These are phyloP conservation scores for Akebia trifoliata DNA, from an alignment of 164 flowering plant species.

Conservation along the genomic window DNA sequence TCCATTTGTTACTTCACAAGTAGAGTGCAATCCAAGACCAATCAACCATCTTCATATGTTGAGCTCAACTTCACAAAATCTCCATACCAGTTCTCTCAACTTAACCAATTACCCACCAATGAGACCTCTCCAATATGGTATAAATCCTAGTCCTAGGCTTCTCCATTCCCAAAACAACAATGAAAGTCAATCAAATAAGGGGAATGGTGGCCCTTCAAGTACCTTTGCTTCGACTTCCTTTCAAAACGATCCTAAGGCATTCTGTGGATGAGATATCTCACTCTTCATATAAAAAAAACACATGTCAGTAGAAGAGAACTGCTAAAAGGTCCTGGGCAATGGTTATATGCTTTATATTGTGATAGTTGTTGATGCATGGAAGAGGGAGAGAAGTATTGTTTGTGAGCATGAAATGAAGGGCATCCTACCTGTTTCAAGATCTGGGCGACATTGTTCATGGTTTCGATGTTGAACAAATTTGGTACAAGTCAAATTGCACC, in stretches of 20 bases:
- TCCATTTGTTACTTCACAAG: conserved; percentile 16
- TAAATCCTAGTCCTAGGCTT: conserved; percentile 20
- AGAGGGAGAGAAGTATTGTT: not conserved
- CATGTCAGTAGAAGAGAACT: not conserved
- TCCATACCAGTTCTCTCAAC: conserved; percentile 28
- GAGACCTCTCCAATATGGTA: conserved; percentile 36
- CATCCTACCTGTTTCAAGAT: too few relatives aligned
- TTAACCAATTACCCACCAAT: conserved; percentile 26
- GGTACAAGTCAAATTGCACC: too few relatives aligned
- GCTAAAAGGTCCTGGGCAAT: too few relatives aligned
- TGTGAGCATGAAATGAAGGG: not conserved
- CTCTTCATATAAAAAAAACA: not conserved
- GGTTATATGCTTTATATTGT: too few relatives aligned
- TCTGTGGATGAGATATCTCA: conserved; percentile 1
- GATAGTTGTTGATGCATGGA: not conserved
- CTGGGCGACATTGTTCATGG: too few relatives aligned
- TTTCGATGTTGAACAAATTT: too few relatives aligned
- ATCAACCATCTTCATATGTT: conserved; percentile 43
- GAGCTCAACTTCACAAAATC: conserved; percentile 33
- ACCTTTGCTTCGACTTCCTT: conserved; percentile 3
- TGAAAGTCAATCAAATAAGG: conserved; percentile 15
- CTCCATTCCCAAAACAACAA: conserved; percentile 22
- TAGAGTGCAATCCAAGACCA: conserved; percentile 41
- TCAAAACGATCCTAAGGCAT: not conserved
- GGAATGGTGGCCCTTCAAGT: conserved; percentile 8